Evolutionary conservation across 2,329 filamentous ascomycete species (phyloP).

Genomic region (Orbilia quercus): DNA sequence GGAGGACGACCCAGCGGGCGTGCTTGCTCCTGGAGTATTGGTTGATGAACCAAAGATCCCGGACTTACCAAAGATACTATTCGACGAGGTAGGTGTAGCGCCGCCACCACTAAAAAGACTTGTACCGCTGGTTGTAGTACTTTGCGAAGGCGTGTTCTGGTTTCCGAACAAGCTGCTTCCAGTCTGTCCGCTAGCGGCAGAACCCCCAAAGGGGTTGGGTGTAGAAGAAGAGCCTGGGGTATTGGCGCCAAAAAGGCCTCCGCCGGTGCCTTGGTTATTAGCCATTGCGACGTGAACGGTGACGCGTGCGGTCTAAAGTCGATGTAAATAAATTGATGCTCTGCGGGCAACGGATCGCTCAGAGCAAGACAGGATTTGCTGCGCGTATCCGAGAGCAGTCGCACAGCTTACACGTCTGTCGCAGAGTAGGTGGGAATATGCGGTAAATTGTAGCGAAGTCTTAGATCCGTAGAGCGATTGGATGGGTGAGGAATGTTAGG

Average conservation of each 20-base stretch:
- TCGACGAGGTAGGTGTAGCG: constrained; percentile 17
- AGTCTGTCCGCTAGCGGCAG: constrained; percentile 38
- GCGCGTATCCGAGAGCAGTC: constrained; percentile 43
- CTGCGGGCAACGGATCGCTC: no score
- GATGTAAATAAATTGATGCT: constrained; percentile 30
- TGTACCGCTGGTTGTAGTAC: constrained; percentile 18
- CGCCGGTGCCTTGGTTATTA: constrained; percentile 35
- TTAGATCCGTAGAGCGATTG: background rate
- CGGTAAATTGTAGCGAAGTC: background rate
- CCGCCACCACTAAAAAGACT: constrained; percentile 27
- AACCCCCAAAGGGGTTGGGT: constrained; percentile 31
- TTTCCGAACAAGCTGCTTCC: constrained; percentile 29
- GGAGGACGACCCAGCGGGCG: constrained; percentile 26
- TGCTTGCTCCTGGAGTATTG: constrained; percentile 46
- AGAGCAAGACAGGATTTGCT: constrained; percentile 19
- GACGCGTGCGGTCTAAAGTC: constrained; percentile 13
- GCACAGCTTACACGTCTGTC: background rate
- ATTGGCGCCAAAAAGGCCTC: constrained; percentile 24
- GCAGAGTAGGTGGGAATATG: background rate
- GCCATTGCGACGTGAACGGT: constrained; percentile 33
- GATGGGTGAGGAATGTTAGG: constrained; percentile 17
- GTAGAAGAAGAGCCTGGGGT: constrained; percentile 30
- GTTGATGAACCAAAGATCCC: constrained; percentile 29
- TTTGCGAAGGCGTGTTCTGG: constrained; percentile 38
- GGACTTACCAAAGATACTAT: constrained; percentile 51